Percentiles rank a stretch among this genome's conserved stretches.
These are phyloP conservation scores for Moniliella sp. DNA, from an alignment of 1,284 basidiomycete genomes.

Conservation along the genomic window DNA sequence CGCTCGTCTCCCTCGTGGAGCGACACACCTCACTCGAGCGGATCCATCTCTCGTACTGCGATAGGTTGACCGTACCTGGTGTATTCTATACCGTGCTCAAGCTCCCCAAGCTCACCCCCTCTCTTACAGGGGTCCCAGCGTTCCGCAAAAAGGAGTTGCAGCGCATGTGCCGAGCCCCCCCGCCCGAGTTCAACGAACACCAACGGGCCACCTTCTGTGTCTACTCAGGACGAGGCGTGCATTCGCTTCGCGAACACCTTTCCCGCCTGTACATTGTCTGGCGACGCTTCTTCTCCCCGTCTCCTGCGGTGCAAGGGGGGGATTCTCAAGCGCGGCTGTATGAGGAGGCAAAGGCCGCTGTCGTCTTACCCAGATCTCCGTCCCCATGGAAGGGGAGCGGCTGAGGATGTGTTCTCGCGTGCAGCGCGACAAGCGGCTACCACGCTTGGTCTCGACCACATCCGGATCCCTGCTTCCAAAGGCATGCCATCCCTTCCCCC, in stretches of 20 bases:
- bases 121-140: conserved; percentile 78
- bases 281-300: too few species aligned
- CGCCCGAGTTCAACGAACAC: conserved; percentile 75
- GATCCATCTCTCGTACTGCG: conserved; percentile 90
- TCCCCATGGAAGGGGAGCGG: too few species aligned
- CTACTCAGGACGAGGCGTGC: conserved; percentile 75
- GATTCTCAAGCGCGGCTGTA: too few species aligned
- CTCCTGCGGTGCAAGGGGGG: too few species aligned
- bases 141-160: conserved; percentile 71
- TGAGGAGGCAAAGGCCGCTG: too few species aligned
- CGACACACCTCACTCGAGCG: conserved; percentile 58
- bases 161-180: conserved; percentile 67
- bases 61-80: conserved; percentile 74
- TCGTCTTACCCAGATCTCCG: too few species aligned
- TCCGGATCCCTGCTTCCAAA: too few species aligned
- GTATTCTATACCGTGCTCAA: conserved; percentile 72
- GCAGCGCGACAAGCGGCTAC: too few species aligned
- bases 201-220: conserved; percentile 90
- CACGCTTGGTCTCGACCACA: too few species aligned
- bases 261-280: too few species aligned
- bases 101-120: conserved; percentile 66
- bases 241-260: conserved; percentile 51
- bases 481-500: too few species aligned
- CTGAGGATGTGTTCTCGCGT: too few species aligned
- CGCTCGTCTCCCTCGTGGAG: conserved; percentile 60